Evolutionary conservation across 2,329 filamentous ascomycete genomes (phyloP), one percentile per base, ranked within the genome.

Genomic region (Exserohilum rostratum): DNA sequence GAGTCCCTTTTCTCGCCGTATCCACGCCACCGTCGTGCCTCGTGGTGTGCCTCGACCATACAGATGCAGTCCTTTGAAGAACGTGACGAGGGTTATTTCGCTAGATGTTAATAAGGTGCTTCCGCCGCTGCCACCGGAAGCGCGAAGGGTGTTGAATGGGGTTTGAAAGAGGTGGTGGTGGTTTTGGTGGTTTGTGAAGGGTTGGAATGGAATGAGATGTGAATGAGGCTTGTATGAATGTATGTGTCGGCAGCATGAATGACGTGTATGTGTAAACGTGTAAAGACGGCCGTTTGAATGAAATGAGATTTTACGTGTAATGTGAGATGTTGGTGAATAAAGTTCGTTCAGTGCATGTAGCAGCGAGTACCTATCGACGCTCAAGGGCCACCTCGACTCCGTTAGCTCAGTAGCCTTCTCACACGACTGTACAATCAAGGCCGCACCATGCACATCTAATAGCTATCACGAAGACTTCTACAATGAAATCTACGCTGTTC

Each of bases 61-160:
- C 35, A 55, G 42, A 13, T 15, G 47, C 9, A 44, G 52, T 11
- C 48, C 31, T n/a, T 29, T 30, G 47, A 58, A 29, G 31, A 42
- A 44, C 15, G 33, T 50, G 10, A 50, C 33, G 9, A 30, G 40
- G 29, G 18, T 35, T 9, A 20, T 27, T 3, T 29, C 39, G 13
- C n/a, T 53, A 2, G 47, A 53, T 6, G 46, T 55, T 15, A 57
- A 58, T 31, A 60, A 60, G 37, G 38, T 22, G 18, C 31, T 60
- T 22, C 57, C 54, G 17, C 54, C 57, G 2, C 33, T 60, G 17
- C 57, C 57, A n/a, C 31, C 39, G 13, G 27, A 43, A 47, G 46
- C 40, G n/a, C n/a, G n/a, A n/a, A n/a, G n/a, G n/a, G n/a, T n/a
- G n/a, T n/a, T n/a, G n/a, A n/a, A n/a, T n/a, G n/a, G n/a, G n/a